Evolutionary conservation across 106 monocot genomes (phyloP).

Genomic region (Phalaenopsis aphrodite): DNA sequence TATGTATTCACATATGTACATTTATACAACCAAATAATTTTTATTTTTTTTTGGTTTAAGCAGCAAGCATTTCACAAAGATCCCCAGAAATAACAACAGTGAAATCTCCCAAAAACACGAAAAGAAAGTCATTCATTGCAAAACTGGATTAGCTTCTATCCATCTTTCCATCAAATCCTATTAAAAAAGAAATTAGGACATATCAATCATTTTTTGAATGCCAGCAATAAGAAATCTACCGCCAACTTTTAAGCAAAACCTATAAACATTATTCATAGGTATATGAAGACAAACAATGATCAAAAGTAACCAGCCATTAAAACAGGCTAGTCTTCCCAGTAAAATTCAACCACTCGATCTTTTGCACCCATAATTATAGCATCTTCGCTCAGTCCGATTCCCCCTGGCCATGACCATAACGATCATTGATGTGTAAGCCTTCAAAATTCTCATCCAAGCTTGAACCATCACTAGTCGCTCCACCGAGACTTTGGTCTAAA

Average conservation of each 20-base stretch:
- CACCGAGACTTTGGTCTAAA: conserved; percentile 18
- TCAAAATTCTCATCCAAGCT: conserved; percentile 21
- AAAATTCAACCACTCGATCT: neutral
- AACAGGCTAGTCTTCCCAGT: neutral
- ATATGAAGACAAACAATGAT: neutral
- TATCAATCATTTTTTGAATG: too few relatives aligned
- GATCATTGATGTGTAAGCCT: conserved; percentile 12
- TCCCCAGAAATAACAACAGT: too few relatives aligned
- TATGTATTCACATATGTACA: too few relatives aligned
- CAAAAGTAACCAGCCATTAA: neutral
- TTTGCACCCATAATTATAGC: conserved; percentile 8
- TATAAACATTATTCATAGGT: neutral
- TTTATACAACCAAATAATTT: too few relatives aligned
- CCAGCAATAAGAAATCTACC: too few relatives aligned
- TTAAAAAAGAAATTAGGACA: too few relatives aligned
- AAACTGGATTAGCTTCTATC: too few relatives aligned
- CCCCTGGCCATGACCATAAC: conserved; percentile 26
- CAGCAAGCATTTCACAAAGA: too few relatives aligned
- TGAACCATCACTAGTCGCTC: conserved; percentile 14
- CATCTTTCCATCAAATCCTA: too few relatives aligned
- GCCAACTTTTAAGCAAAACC: neutral
- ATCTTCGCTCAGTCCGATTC: conserved; percentile 42
- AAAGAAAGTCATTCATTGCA: too few relatives aligned
- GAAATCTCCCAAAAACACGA: too few relatives aligned
- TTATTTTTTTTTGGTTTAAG: too few relatives aligned